Conservation (phyloP, 2,329 filamentous ascomycete genomes). For the Penicillium sp. region DNA sequence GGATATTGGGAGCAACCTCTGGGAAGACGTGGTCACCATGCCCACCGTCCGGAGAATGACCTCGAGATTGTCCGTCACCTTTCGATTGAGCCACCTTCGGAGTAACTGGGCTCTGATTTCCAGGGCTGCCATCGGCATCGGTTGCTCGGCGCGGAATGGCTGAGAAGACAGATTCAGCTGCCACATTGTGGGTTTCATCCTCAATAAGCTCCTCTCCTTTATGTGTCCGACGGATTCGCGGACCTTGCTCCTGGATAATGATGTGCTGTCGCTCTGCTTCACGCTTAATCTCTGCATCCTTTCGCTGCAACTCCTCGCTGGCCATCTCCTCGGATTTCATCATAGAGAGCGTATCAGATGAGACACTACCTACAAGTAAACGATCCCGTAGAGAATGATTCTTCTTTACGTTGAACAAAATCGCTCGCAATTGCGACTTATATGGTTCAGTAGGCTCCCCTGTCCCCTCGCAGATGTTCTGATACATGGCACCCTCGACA, state of each 20-base stretch:
- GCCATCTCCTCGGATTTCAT: constrained; percentile 93
- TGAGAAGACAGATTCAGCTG: constrained; percentile 50
- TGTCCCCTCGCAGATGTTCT: constrained; percentile 50
- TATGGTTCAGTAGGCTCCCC: constrained; percentile 58
- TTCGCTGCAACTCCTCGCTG: constrained; percentile 78
- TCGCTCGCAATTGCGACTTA: constrained; percentile 67
- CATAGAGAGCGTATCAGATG: constrained; percentile 73
- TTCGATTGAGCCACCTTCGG: constrained; percentile 25
- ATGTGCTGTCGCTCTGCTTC: constrained; percentile 68
- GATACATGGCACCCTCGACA: constrained; percentile 70
- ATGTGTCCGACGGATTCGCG: constrained; percentile 83
- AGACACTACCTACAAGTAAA: constrained; percentile 70
- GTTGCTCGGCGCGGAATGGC: constrained; percentile 47
- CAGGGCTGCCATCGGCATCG: constrained; percentile 30
- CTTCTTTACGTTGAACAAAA: constrained; percentile 84
- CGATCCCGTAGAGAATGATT: constrained; percentile 77
- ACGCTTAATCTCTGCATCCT: constrained; percentile 56
- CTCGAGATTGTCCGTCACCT: constrained; percentile 59
- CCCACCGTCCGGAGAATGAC: constrained; percentile 68
- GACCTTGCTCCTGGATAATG: constrained; percentile 71
- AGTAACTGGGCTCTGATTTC: constrained; percentile 27
- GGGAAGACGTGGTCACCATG: constrained; percentile 46
- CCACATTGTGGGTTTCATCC: constrained; percentile 59
- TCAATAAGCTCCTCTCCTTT: constrained; percentile 93
- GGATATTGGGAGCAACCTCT: constrained; percentile 39